phyloP scores from a whole-genome alignment of 768 basidiomycete species.

The Crassisporium funariophilum region DNA sequence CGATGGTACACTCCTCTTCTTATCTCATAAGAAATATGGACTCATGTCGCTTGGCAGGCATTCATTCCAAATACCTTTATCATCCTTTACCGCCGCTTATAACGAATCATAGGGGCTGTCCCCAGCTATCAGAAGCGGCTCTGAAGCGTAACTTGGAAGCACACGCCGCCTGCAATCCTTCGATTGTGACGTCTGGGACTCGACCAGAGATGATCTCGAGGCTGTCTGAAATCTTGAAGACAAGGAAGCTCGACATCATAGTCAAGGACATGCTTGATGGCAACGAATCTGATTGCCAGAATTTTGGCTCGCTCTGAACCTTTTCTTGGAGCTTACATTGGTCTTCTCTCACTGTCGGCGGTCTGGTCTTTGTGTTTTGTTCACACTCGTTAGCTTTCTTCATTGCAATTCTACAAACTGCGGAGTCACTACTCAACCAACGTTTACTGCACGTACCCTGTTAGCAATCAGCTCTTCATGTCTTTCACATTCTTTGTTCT shows the following conservation, averaged over 20 bases:
- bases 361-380: neutral
- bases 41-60: conserved; percentile 30
- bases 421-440: too few relatives aligned
- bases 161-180: conserved; percentile 50
- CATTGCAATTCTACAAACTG: too few relatives aligned
- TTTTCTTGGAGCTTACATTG: neutral
- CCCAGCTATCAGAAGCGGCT: conserved; percentile 45
- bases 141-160: conserved; percentile 59
- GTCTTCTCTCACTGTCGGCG: neutral
- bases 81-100: conserved; percentile 53
- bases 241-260: conserved; percentile 50
- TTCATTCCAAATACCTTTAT: conserved; percentile 50
- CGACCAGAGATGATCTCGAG: conserved; percentile 52
- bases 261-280: conserved; percentile 41
- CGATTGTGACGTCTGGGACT: conserved; percentile 47
- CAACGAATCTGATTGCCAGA: conserved; percentile 2
- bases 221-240: conserved; percentile 46
- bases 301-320: neutral
- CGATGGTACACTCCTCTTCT: conserved; percentile 40
- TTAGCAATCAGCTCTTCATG: too few relatives aligned
- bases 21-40: neutral
- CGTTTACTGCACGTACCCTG: too few relatives aligned
- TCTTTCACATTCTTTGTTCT: too few relatives aligned
- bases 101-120: conserved; percentile 40
- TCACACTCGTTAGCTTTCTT: too few relatives aligned